Conservation (phyloP, 345 rosid species). For the Moricandia moricandioides region DNA sequence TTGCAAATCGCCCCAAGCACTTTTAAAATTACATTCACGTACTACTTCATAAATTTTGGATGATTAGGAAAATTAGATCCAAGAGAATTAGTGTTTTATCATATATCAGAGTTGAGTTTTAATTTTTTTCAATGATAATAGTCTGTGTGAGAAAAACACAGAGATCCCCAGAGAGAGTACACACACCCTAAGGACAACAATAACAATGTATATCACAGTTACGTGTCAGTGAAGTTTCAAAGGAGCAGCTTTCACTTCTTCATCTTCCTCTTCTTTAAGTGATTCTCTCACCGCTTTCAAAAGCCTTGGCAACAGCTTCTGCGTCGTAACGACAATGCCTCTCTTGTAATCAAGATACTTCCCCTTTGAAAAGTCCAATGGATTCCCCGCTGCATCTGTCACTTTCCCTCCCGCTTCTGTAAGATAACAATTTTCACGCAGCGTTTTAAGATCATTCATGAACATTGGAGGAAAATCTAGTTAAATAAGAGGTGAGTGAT, state of each 20-base stretch:
- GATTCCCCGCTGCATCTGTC: constrained; percentile 66
- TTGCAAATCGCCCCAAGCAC: neutral
- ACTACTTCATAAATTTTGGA: neutral
- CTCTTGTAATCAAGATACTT: constrained; percentile 61
- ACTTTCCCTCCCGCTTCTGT: constrained; percentile 90
- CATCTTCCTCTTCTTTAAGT: constrained; percentile 39
- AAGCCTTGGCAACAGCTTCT: constrained; percentile 73
- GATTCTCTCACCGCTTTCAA: constrained; percentile 77
- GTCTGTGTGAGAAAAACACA: constrained; percentile 8
- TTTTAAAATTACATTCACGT: neutral
- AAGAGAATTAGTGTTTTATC: constrained; percentile 20
- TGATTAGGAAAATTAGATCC: neutral
- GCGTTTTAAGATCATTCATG: neutral
- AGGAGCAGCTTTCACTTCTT: constrained; percentile 23
- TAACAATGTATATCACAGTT: constrained; percentile 27
- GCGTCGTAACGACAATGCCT: constrained; percentile 79
- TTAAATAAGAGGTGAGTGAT: neutral
- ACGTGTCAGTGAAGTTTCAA: constrained; percentile 37
- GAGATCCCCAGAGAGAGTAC: neutral
- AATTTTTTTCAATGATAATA: neutral
- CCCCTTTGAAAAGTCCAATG: constrained; percentile 79
- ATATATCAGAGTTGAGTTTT: constrained; percentile 5
- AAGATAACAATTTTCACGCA: constrained; percentile 3
- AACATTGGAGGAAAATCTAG: constrained; percentile 1
- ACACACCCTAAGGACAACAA: constrained; percentile 10